Evolutionary conservation across 306 rosid genomes (phyloP).

Genomic region (Vigna hirtella): DNA sequence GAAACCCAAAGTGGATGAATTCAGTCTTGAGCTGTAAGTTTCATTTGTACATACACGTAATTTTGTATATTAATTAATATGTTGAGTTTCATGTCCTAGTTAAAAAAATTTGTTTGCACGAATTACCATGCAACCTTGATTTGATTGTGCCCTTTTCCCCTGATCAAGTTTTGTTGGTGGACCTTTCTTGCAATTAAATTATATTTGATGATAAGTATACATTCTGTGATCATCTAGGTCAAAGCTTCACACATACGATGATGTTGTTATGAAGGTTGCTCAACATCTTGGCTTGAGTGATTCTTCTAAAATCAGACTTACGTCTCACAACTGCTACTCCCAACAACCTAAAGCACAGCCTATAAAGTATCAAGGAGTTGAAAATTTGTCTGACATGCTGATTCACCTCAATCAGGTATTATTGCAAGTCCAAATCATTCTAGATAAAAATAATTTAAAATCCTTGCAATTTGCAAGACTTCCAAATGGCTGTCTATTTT

Average conservation of each 20-base stretch:
- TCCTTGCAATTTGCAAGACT: background rate
- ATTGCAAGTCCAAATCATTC: background rate
- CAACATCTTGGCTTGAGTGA: conserved; percentile 67
- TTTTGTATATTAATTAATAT: background rate
- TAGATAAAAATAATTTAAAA: background rate
- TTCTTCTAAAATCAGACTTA: conserved; percentile 84
- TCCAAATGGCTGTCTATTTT: background rate
- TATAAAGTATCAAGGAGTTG: conserved; percentile 77
- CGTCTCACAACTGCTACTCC: conserved; percentile 88
- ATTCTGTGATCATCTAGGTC: background rate
- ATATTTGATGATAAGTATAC: background rate
- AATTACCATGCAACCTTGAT: background rate
- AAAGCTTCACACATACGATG: conserved; percentile 13
- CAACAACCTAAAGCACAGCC: conserved; percentile 95
- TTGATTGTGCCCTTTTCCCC: background rate
- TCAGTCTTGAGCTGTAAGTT: conserved; percentile 23
- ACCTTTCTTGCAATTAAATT: background rate
- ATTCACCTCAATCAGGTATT: conserved; percentile 17
- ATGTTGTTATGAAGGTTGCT: conserved; percentile 56
- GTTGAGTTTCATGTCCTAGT: background rate
- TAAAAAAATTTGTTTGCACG: background rate
- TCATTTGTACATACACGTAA: background rate
- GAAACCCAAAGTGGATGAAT: conserved; percentile 10
- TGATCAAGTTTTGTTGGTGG: background rate
- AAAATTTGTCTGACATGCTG: conserved; percentile 79